Conservation (phyloP, 176 grass and related monocot species). For the Aegilops bicornis region DNA sequence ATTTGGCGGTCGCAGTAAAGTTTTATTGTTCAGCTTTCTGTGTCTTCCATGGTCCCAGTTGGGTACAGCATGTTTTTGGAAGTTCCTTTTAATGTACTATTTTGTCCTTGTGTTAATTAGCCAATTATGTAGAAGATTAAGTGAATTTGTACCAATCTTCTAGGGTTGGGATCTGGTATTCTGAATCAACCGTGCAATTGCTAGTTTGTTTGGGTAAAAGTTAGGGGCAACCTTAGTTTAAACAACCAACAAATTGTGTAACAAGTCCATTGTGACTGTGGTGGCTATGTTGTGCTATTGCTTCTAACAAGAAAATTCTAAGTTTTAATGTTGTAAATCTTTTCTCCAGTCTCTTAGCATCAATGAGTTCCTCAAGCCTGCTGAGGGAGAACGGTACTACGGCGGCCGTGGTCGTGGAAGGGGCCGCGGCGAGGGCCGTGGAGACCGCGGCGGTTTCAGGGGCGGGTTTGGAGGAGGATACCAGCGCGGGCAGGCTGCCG, state of each 20-base stretch:
- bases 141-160: not conserved
- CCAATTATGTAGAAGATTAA: not conserved
- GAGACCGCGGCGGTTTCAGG: slow-evolving; percentile 48
- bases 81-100: not conserved
- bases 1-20: not conserved
- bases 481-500: slow-evolving; percentile 18
- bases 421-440: slow-evolving; percentile 51
- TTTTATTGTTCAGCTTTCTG: not conserved
- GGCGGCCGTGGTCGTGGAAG: slow-evolving; percentile 67
- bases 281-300: not conserved
- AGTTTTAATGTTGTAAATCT: not conserved
- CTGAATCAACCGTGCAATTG: not conserved
- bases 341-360: slow-evolving; percentile 62
- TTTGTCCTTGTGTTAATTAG: not conserved
- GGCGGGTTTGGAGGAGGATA: slow-evolving; percentile 48
- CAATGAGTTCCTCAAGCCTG: slow-evolving; percentile 87
- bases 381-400: slow-evolving; percentile 65
- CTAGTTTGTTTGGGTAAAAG: not conserved
- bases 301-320: not conserved
- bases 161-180: not conserved
- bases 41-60: not conserved
- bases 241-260: not conserved
- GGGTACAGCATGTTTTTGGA: not conserved
- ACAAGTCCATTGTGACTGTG: not conserved
- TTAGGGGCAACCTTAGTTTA: not conserved